Conservation (phyloP, 2,329 filamentous ascomycete genomes). For the Fusarium newnesense region DNA sequence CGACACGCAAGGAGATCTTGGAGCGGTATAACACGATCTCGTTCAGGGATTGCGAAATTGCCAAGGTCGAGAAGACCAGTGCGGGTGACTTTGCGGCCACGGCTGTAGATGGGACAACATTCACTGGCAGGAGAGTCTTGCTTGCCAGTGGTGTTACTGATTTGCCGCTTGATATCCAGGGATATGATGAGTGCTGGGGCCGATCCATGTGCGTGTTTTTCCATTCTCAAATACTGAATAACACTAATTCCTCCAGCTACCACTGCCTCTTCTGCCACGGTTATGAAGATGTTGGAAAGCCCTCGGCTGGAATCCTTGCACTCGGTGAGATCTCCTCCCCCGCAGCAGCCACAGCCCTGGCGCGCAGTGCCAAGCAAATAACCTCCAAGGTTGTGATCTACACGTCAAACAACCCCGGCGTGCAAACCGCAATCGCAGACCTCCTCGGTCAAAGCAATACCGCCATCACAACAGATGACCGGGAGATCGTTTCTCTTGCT, state of each 20-base stretch:
- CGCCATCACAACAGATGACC: background rate
- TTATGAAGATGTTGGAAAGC: background rate
- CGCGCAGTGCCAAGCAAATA: background rate
- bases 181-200: background rate
- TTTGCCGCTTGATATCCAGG: background rate
- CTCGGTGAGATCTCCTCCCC: background rate
- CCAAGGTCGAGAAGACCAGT: background rate
- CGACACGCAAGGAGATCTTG: background rate
- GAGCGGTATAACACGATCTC: background rate
- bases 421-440: background rate
- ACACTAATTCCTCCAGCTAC: background rate
- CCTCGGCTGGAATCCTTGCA: background rate
- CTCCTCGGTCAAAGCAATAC: background rate
- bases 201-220: background rate
- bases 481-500: background rate
- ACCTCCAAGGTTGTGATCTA: background rate
- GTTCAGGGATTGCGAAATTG: background rate
- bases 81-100: background rate
- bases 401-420: background rate
- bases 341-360: background rate
- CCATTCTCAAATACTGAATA: accelerated
- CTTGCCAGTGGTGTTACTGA: background rate
- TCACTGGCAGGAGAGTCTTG: background rate
- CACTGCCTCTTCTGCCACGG: background rate
- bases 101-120: background rate